Evolutionary conservation across 169 alveolate species (phyloP).

Genomic region (Theileria parva): DNA sequence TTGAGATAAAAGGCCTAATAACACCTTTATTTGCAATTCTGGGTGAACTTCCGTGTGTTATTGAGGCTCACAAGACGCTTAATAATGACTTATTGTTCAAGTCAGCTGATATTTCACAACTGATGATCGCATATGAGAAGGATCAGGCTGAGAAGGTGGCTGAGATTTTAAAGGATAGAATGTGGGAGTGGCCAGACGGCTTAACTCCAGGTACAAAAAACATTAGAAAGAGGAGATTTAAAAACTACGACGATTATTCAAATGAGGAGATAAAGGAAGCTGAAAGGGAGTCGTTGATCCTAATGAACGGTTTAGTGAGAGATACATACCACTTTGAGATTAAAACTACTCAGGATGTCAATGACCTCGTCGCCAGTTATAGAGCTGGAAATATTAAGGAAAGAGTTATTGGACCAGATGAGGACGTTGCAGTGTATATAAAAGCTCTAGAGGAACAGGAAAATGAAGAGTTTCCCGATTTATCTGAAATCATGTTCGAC

Average conservation of each 20-base stretch:
- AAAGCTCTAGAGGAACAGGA: conserved; percentile 54
- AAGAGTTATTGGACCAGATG: conserved; percentile 67
- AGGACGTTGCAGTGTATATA: conserved; percentile 48
- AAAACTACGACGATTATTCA: conserved; percentile 74
- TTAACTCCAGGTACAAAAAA: conserved; percentile 81
- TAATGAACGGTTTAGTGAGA: conserved; percentile 54
- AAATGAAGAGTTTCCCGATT: conserved; percentile 34
- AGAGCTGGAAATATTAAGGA: conserved; percentile 62
- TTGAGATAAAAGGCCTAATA: conserved; percentile 37
- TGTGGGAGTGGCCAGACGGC: conserved; percentile 88
- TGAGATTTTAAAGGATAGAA: conserved; percentile 56
- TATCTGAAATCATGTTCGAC: conserved; percentile 64
- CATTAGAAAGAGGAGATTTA: conserved; percentile 79
- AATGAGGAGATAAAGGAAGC: conserved; percentile 82
- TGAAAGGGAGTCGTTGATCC: conserved; percentile 65
- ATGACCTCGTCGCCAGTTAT: conserved; percentile 51
- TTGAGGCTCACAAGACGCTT: conserved; percentile 83
- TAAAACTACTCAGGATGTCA: conserved; percentile 64
- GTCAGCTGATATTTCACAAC: conserved; percentile 77
- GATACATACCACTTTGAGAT: conserved; percentile 68
- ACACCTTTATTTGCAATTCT: conserved; percentile 70
- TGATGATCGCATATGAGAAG: conserved; percentile 72
- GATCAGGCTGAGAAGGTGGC: conserved; percentile 59
- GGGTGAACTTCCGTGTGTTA: conserved; percentile 81
- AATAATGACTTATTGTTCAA: conserved; percentile 82